Conservation (phyloP, 805 yeast genomes). For the Lachancea fermentati region DNA sequence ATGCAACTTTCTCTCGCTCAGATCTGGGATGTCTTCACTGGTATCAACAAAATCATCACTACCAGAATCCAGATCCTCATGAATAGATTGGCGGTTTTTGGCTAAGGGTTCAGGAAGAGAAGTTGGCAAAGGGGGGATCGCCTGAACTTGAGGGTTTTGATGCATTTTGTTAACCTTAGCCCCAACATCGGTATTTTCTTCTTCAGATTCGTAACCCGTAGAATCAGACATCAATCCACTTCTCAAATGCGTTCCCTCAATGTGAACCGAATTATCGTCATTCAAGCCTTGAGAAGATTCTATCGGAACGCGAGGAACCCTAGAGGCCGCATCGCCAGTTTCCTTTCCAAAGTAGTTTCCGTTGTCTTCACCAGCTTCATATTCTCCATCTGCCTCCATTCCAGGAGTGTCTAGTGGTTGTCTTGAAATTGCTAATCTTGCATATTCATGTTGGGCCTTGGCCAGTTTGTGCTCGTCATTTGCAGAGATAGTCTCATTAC, state of each 20-base stretch:
- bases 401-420: slow-evolving; percentile 42
- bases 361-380: slow-evolving; percentile 23
- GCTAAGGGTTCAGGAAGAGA: too few relatives aligned
- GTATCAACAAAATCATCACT: neutral
- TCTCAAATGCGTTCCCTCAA: slow-evolving; percentile 1
- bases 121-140: too few relatives aligned
- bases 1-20: too few relatives aligned
- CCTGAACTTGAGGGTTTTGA: too few relatives aligned
- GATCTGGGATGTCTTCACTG: too few relatives aligned
- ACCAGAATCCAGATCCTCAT: too few relatives aligned
- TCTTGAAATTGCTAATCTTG: slow-evolving; percentile 5
- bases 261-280: neutral
- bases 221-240: slow-evolving; percentile 5
- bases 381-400: slow-evolving; percentile 65
- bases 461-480: slow-evolving; percentile 15
- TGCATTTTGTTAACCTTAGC: neutral
- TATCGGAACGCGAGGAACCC: too few relatives aligned
- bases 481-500: slow-evolving; percentile 5
- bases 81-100: too few relatives aligned
- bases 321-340: neutral
- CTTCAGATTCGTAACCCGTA: slow-evolving; percentile 22
- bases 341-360: slow-evolving; percentile 7
- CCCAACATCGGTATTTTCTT: slow-evolving; percentile 9
- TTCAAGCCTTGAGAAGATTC: neutral
- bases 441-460: slow-evolving; percentile 9